Evolutionary conservation across 805 yeast species (phyloP).

Genomic region (Metschnikowia matae): DNA sequence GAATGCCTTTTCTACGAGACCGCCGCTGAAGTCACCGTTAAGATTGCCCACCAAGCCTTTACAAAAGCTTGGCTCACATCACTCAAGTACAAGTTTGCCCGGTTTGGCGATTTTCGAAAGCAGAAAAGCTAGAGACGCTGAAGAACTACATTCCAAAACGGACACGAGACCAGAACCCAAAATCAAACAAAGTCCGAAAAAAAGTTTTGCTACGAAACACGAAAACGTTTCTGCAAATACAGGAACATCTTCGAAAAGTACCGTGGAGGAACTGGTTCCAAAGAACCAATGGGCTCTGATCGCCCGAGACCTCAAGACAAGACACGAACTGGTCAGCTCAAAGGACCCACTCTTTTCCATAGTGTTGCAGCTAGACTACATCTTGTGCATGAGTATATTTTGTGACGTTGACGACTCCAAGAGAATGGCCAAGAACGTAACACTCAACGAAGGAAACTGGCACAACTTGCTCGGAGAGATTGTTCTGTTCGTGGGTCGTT

Average conservation of each 20-base stretch:
- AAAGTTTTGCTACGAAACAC: not conserved
- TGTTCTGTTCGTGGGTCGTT: slow-evolving; percentile 12
- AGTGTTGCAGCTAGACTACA: slow-evolving; percentile 19
- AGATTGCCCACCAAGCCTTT: not conserved
- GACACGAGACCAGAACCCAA: slow-evolving; percentile 1
- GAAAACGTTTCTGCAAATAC: not conserved
- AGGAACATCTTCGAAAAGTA: not conserved
- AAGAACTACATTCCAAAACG: not conserved
- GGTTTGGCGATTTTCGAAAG: slow-evolving; percentile 15
- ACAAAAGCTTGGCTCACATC: not conserved
- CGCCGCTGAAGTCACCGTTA: not conserved
- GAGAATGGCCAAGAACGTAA: not conserved
- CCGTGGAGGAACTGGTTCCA: not conserved
- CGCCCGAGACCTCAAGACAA: slow-evolving; percentile 7
- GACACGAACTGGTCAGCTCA: slow-evolving; percentile 7
- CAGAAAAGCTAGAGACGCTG: slow-evolving; percentile 2
- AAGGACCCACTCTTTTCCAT: slow-evolving; percentile 19
- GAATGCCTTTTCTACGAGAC: slow-evolving; percentile 3
- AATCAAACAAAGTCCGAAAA: not conserved
- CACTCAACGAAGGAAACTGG: slow-evolving; percentile 12
- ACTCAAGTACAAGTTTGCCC: slow-evolving; percentile 13
- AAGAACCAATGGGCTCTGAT: slow-evolving; percentile 4
- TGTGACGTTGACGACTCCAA: slow-evolving; percentile 8
- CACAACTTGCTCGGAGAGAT: slow-evolving; percentile 9
- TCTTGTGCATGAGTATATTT: slow-evolving; percentile 9